Evolutionary conservation across 2,329 filamentous ascomycete species (phyloP), one percentile per base, ranked within the genome.

Genomic region (Bertia moriformis): DNA sequence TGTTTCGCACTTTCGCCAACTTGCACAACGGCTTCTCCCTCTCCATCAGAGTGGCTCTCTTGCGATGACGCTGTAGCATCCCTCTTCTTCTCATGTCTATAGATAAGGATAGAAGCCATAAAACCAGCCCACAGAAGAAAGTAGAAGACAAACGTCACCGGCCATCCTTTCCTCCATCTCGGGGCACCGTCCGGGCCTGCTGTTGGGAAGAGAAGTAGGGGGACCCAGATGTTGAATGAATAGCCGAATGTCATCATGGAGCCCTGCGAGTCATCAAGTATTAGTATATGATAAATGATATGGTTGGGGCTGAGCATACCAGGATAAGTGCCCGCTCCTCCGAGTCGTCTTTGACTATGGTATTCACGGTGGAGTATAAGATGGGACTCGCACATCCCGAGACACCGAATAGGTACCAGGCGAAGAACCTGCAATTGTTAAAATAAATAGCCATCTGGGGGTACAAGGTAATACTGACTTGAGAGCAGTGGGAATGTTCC

Each of bases 111-210:
- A 19, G 56, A 56, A 4, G 52, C 43, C 13, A 62, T 42, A 41
- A 65, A 65, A 4, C 56, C 56, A 30, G 47, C 44, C 64, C 62
- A 68, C 17, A 65, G 51, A 3, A 66, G 46, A 33, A 63, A 50
- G 24, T 61, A 58, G 38, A 69, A 69, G 0, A 55, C 58, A 37
- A 68, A 57, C 2, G 62, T 58, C 4, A 66, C 58, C 0, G 64
- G 62, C 54, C 65, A 69, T 0, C 66, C 65, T 19, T 63, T 64
- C 2, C 49, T 59, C 66, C 66, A 70, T 22, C 59, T 52, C 0
- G 66, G 65, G 0, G 62, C 62, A 3, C 61, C 59, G 19, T 60
- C 45, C 0, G 53, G 49, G 1, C 60, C 60, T 1, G 57, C 58
- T 1, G 60, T 63, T 0, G 61, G 62, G 42, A 60, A 65, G 2